Percentiles rank a stretch among this genome's conserved stretches.
phyloP scores from a whole-genome alignment of 106 monocot species.

The Cymbidium sinense region DNA sequence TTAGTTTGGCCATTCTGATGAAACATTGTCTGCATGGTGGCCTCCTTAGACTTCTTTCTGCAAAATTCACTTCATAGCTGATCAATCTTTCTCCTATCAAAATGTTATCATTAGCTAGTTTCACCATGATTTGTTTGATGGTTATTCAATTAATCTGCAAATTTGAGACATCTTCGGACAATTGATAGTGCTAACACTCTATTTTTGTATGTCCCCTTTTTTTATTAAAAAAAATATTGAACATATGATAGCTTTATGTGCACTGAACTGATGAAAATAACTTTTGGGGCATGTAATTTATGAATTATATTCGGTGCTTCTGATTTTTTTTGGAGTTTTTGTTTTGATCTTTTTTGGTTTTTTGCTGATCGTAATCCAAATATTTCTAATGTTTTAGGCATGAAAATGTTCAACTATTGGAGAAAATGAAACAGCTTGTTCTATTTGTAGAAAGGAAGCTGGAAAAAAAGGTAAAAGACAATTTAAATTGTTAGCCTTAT shows the following conservation, averaged over 20 bases:
- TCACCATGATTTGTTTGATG: no score
- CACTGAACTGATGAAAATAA: background rate
- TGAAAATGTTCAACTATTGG: conserved; percentile 71
- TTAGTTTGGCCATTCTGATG: no score
- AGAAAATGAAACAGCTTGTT: conserved; percentile 82
- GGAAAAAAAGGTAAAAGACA: conserved; percentile 70
- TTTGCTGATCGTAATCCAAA: background rate
- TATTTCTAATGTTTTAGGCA: conserved; percentile 41
- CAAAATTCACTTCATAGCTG: no score
- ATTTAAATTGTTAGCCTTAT: background rate
- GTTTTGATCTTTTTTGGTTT: no score
- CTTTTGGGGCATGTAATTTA: background rate
- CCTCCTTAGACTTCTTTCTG: no score
- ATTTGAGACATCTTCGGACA: background rate
- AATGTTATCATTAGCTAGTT: no score
- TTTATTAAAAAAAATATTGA: background rate
- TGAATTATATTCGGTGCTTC: background rate
- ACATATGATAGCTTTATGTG: background rate
- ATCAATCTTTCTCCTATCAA: no score
- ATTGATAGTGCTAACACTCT: background rate
- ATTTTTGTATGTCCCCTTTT: background rate
- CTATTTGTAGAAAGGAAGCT: conserved; percentile 86
- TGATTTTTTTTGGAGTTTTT: background rate
- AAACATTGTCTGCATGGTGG: no score
- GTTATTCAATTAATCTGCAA: no score